phyloP scores from a whole-genome alignment of 2,329 filamentous ascomycete genomes.

The Calonectria ilicicola region DNA sequence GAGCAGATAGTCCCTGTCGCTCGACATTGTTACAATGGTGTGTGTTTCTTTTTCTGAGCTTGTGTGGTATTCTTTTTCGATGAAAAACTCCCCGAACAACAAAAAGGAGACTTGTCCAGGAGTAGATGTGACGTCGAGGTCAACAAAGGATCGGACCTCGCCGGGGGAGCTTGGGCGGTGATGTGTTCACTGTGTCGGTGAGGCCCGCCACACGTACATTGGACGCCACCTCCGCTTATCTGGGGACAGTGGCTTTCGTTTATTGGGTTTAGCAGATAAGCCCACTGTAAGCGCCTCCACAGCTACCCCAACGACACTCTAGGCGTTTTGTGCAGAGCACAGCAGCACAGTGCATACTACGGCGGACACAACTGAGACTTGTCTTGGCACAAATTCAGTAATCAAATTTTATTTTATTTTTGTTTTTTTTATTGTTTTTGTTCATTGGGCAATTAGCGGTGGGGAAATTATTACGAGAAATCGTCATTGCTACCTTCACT shows the following conservation, averaged over 20 bases:
- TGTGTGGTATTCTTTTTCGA: neutral
- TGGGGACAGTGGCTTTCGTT: neutral
- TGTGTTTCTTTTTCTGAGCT: neutral
- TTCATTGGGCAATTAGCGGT: no score
- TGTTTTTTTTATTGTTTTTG: no score
- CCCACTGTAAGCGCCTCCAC: neutral
- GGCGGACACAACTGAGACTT: neutral
- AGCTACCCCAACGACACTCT: neutral
- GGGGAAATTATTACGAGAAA: no score
- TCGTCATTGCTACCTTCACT: no score
- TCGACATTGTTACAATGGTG: neutral
- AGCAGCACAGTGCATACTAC: neutral
- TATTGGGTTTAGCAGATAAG: neutral
- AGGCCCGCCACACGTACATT: conserved; percentile 1
- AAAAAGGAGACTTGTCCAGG: neutral
- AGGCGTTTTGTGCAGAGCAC: neutral
- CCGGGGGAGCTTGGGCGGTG: neutral
- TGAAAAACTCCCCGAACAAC: neutral
- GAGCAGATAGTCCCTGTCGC: conserved; percentile 48
- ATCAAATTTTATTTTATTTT: no score
- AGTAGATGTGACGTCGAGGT: neutral
- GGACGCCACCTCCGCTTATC: conserved; percentile 9
- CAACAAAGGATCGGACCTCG: neutral
- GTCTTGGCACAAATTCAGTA: neutral
- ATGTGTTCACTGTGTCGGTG: conserved; percentile 10